Conservation (phyloP, 2,329 filamentous ascomycete species). For the Rhynchosporium agropyri region DNA sequence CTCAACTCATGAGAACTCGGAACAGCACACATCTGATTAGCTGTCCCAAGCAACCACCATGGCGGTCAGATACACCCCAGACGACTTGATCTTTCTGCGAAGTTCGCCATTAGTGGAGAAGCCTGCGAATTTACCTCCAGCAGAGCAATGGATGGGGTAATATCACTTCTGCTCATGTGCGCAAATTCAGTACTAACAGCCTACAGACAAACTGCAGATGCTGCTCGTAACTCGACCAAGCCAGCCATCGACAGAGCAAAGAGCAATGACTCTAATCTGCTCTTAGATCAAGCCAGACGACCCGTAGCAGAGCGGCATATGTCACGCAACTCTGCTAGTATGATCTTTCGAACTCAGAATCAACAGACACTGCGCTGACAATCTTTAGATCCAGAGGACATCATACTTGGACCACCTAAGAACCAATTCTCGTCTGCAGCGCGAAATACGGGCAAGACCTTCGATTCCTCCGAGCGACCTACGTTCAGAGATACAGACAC, state of each 20-base stretch:
- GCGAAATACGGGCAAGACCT: conserved; percentile 45
- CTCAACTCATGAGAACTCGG: conserved; percentile 16
- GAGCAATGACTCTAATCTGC: conserved; percentile 38
- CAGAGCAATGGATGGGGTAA: conserved; percentile 97
- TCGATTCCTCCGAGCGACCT: conserved; percentile 49
- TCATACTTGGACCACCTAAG: conserved; percentile 82
- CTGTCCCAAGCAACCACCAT: conserved; percentile 26
- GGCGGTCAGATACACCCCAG: conserved; percentile 65
- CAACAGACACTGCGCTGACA: conserved; percentile 18
- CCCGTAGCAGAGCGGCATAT: conserved; percentile 55
- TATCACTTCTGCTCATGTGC: conserved; percentile 15
- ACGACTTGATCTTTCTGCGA: conserved; percentile 74
- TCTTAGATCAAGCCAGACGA: conserved; percentile 47
- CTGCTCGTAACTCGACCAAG: conserved; percentile 40
- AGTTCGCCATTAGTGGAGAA: conserved; percentile 82
- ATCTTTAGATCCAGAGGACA: conserved; percentile 69
- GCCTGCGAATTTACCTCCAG: conserved; percentile 76
- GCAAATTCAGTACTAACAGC: conserved; percentile 30
- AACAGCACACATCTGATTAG: background rate
- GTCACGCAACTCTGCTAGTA: conserved; percentile 61
- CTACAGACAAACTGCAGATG: conserved; percentile 37
- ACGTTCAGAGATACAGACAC: conserved; percentile 55
- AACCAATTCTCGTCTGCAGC: conserved; percentile 80
- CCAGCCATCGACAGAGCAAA: conserved; percentile 55
- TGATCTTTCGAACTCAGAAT: conserved; percentile 37